Evolutionary conservation across 495 filamentous ascomycete species (phyloP), one percentile per base, ranked within the genome.

Genomic region (Aspergillus mulundensis): DNA sequence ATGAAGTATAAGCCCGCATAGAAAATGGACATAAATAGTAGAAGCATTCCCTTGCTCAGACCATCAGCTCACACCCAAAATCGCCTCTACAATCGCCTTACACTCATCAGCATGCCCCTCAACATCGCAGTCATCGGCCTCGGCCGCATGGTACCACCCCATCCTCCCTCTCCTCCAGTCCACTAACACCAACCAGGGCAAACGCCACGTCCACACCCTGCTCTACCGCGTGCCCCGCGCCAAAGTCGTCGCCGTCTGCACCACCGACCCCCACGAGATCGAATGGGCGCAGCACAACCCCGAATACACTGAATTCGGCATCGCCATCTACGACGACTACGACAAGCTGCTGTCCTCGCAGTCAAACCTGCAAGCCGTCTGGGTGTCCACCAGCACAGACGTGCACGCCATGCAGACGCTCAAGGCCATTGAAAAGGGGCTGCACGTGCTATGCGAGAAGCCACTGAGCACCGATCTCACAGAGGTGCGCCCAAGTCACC

Each of bases 391-490:
- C 6, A 78, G 74, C 4, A 83, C 81, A 1, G 75, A 70, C 4
- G 78, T 82, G 7, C 80, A 83, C 53, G 82, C 80, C 5, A 77
- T 81, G 43, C 72, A 83, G 63, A 72, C 79, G 3, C 76, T 81
- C 60, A 77, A 80, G 53, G 80, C 80, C 12, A 83, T 84, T 34
- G 66, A 76, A 10, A 72, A 72, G 8, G 71, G 75, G 47, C 70
- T 76, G 60, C 78, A 84, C 53, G 77, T 82, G 39, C 66, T 82
- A 8, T 83, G 80, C 58, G 81, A 83, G 68, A 83, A 83, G 64
- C 79, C 78, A 0, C 53, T 81, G 40, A 71, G 66, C 1, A 81
- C 76, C 1, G 77, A 68, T 43, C 70, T 75, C 18, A 76, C 78
- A 55, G 66, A 79, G 24, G 81, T 83, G 73, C 58, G 43, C n/a